Conservation (phyloP, 73 alveolate species). For the Urostyla sp. region DNA sequence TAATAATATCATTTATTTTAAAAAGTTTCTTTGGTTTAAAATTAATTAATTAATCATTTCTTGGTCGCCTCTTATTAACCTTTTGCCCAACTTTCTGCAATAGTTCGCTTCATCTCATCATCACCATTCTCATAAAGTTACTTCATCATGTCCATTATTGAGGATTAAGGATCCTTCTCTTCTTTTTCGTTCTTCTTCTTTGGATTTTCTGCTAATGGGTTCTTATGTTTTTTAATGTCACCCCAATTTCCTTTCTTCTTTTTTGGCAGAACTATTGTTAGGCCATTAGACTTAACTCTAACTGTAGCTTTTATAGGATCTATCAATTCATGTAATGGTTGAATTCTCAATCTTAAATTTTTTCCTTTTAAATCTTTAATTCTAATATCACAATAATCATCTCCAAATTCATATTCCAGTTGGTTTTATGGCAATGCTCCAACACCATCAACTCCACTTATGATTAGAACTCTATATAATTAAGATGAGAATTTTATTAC, state of each 20-base stretch:
- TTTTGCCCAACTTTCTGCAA: conserved; percentile 74
- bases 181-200: conserved; percentile 15
- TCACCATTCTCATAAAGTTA: conserved; percentile 71
- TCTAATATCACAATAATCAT: conserved; percentile 51
- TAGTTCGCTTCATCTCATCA: conserved; percentile 70
- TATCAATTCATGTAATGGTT: conserved; percentile 36
- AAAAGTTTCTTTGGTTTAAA: no score
- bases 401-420: conserved; percentile 49
- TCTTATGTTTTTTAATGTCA: conserved; percentile 55
- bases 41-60: no score
- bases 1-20: no score
- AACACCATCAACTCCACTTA: conserved; percentile 54
- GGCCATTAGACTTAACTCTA: conserved; percentile 51
- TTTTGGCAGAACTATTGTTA: conserved; percentile 42
- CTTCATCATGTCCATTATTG: conserved; percentile 76
- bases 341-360: conserved; percentile 47
- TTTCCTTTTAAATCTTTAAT: conserved; percentile 51
- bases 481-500: background rate
- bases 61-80: conserved; percentile 42
- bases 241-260: conserved; percentile 23
- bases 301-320: conserved; percentile 47
- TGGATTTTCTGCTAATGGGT: conserved; percentile 17
- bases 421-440: conserved; percentile 21
- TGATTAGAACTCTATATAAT: conserved; percentile 52
- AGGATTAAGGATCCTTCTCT: conserved; percentile 49